Evolutionary conservation across 192 early-diverging fungal species (phyloP).

Genomic region (Backusella morwellensis): DNA sequence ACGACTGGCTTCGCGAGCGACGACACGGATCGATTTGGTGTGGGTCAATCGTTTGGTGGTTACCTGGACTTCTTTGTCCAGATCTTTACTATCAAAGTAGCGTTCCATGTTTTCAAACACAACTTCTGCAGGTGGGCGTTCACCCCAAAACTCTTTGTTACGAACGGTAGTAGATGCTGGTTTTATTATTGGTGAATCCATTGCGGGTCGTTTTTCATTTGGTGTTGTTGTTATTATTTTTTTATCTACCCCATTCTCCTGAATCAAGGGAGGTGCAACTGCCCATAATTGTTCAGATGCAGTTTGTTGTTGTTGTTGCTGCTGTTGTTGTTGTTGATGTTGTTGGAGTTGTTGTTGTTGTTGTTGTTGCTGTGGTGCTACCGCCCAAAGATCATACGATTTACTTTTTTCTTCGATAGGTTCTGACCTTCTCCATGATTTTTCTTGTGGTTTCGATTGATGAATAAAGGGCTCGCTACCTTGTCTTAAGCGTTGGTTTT

Average conservation of each 20-base stretch:
- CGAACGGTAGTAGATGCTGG: background rate
- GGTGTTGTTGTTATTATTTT: background rate
- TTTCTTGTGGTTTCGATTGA: background rate
- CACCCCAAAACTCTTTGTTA: conserved; percentile 50
- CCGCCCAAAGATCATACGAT: background rate
- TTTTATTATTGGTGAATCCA: background rate
- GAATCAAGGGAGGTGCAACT: background rate
- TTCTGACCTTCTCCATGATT: background rate
- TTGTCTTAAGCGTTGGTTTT: background rate
- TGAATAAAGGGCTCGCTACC: background rate
- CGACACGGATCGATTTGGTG: conserved; percentile 52
- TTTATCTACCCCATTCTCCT: conserved; percentile 1
- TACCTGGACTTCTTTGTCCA: conserved; percentile 67
- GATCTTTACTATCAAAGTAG: conserved; percentile 76
- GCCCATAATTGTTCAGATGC: conserved; percentile 9
- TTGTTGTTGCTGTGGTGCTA: background rate
- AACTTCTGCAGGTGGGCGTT: conserved; percentile 68
- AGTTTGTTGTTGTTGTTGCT: background rate
- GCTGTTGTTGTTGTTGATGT: background rate
- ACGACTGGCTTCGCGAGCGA: conserved; percentile 45
- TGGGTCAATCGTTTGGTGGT: conserved; percentile 20
- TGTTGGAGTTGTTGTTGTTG: background rate
- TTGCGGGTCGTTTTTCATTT: background rate
- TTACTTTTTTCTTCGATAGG: background rate
- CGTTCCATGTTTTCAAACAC: conserved; percentile 69